Conservation (phyloP, 306 rosid genomes). For the Glycine tomentella region DNA sequence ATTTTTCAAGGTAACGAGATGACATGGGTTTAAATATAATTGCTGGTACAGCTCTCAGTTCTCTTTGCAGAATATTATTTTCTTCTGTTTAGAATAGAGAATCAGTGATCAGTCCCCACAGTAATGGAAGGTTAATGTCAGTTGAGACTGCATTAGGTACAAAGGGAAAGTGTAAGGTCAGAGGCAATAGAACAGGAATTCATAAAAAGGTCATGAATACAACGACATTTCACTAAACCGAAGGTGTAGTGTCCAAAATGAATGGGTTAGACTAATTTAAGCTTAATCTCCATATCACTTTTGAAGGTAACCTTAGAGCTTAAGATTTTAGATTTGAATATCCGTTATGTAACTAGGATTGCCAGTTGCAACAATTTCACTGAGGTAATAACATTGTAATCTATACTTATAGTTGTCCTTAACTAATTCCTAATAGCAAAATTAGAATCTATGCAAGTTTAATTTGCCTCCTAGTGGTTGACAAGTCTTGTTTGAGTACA, state of each 20-base stretch:
- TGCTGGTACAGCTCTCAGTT: background rate
- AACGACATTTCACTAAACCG: background rate
- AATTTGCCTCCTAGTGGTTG: conserved; percentile 31
- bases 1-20: conserved; percentile 79
- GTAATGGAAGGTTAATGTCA: background rate
- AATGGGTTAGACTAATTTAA: conserved; percentile 6
- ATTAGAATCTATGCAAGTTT: background rate
- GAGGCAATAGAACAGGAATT: background rate
- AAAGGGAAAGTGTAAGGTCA: background rate
- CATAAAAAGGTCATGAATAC: background rate
- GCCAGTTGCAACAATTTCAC: background rate
- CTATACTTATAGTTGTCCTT: background rate
- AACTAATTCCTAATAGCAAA: background rate
- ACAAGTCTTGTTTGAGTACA: conserved; percentile 30
- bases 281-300: background rate
- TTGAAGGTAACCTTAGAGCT: background rate
- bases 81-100: conserved; percentile 17
- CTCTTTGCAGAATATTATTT: conserved; percentile 20
- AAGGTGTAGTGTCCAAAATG: conserved; percentile 2
- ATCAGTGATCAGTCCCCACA: background rate
- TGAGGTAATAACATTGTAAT: too few relatives aligned
- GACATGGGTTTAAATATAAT: conserved; percentile 9
- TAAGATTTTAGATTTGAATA: background rate
- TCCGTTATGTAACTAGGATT: background rate
- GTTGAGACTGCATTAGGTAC: background rate